These are phyloP conservation scores for Xylaria sp. DNA, from an alignment of 2,329 filamentous ascomycete genomes.

Conservation along the genomic window DNA sequence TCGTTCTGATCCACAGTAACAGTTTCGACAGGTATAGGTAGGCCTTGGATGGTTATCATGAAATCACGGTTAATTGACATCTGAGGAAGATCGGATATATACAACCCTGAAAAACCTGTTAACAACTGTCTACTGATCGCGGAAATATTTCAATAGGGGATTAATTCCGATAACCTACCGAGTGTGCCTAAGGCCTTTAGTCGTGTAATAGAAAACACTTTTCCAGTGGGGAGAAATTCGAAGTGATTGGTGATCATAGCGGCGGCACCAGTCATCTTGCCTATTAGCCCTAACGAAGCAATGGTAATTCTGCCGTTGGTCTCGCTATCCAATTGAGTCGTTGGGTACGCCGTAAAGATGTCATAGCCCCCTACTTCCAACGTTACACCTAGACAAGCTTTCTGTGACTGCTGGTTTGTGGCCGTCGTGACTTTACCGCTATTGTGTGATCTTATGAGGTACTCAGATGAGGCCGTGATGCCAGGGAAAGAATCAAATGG, in stretches of 20 bases:
- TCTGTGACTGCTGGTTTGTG: slow-evolving; percentile 55
- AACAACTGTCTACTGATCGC: slow-evolving; percentile 14
- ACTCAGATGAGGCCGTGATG: slow-evolving; percentile 65
- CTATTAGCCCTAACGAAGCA: slow-evolving; percentile 79
- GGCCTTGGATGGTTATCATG: slow-evolving; percentile 78
- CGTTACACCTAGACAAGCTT: slow-evolving; percentile 68
- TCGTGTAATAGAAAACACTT: slow-evolving; percentile 72
- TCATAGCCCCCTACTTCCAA: slow-evolving; percentile 78
- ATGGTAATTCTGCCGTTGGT: slow-evolving; percentile 59
- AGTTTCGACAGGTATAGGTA: slow-evolving; percentile 72
- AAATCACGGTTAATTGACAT: slow-evolving; percentile 72
- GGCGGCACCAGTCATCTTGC: slow-evolving; percentile 89
- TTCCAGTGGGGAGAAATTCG: slow-evolving; percentile 63
- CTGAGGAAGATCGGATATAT: slow-evolving; percentile 74
- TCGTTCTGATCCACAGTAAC: slow-evolving; percentile 67
- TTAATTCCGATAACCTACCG: slow-evolving; percentile 58
- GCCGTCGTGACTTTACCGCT: slow-evolving; percentile 70
- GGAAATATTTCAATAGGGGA: neutral
- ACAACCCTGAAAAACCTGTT: slow-evolving; percentile 67
- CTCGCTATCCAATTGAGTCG: slow-evolving; percentile 65
- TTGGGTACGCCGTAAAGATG: slow-evolving; percentile 78
- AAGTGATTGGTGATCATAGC: slow-evolving; percentile 74
- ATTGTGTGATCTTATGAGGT: slow-evolving; percentile 78
- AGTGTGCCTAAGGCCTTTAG: slow-evolving; percentile 83
- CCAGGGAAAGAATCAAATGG: slow-evolving; percentile 79